Percentiles rank a stretch among this genome's conserved stretches.
Conservation (phyloP, 1,139 yeast genomes). For the Blastobotrys illinoisensis region DNA sequence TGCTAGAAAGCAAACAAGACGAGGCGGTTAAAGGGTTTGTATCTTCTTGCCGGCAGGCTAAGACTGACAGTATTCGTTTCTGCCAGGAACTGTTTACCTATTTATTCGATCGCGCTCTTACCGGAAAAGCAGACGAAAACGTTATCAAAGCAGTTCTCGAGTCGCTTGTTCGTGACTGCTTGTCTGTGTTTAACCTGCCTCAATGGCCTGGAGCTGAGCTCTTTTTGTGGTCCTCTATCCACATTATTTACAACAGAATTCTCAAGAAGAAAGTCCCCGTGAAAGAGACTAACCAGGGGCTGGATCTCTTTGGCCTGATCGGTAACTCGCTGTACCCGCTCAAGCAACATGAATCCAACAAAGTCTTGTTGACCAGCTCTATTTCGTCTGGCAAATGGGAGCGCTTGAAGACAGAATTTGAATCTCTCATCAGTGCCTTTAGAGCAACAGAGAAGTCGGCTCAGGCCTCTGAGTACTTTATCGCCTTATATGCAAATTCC, state of each 20-base stretch:
- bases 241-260: background rate
- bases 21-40: background rate
- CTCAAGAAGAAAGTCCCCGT: constrained; percentile 4
- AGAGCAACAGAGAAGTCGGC: background rate
- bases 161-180: constrained; percentile 5
- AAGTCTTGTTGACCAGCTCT: background rate
- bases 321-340: constrained; percentile 5
- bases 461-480: background rate
- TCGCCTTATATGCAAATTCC: background rate
- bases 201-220: constrained; percentile 8
- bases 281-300: constrained; percentile 3
- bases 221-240: constrained; percentile 4
- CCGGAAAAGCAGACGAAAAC: constrained; percentile 1
- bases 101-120: constrained; percentile 6
- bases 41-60: background rate
- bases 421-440: background rate
- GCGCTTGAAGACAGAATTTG: background rate
- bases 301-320: constrained; percentile 7
- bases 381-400: background rate
- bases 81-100: constrained; percentile 2
- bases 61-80: constrained; percentile 2
- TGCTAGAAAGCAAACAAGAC: background rate
- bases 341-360: constrained; percentile 2
- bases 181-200: constrained; percentile 3
- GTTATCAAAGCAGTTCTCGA: constrained; percentile 3